A percentile compares a stretch with the other conserved stretches of the same genome.
These are phyloP conservation scores for Echria macrotheca DNA, from an alignment of 495 filamentous ascomycete genomes.

Conservation along the genomic window DNA sequence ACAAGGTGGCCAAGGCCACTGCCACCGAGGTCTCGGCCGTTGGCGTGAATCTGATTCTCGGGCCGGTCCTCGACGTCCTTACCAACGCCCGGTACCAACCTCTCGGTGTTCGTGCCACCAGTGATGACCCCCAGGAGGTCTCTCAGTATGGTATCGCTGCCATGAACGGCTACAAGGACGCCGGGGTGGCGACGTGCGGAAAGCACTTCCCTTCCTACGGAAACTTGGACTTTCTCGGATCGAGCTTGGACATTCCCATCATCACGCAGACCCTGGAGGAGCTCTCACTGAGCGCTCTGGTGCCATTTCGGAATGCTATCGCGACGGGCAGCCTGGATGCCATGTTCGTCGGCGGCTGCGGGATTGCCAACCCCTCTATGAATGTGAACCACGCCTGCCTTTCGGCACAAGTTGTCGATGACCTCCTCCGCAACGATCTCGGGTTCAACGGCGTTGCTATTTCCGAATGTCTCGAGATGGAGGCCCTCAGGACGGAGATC, in stretches of 20 bases:
- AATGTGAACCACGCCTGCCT: slow-evolving; percentile 90
- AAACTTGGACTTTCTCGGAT: slow-evolving; percentile 85
- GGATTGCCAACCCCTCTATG: slow-evolving; percentile 78
- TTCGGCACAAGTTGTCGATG: slow-evolving; percentile 84
- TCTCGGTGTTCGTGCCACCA: slow-evolving; percentile 72
- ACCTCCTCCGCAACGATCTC: slow-evolving; percentile 72
- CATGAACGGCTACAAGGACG: slow-evolving; percentile 85
- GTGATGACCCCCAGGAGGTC: slow-evolving; percentile 86
- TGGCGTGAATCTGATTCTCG: slow-evolving; percentile 86
- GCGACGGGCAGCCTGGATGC: slow-evolving; percentile 70
- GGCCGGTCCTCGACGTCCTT: slow-evolving; percentile 83
- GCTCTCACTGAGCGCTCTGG: slow-evolving; percentile 72
- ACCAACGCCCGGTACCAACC: slow-evolving; percentile 85
- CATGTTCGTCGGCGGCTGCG: slow-evolving; percentile 89
- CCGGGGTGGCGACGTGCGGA: slow-evolving; percentile 75
- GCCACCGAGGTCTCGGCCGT: slow-evolving; percentile 80
- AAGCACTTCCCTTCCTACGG: slow-evolving; percentile 94
- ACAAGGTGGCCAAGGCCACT: slow-evolving; percentile 78
- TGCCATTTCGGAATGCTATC: slow-evolving; percentile 84
- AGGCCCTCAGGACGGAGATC: slow-evolving; percentile 82
- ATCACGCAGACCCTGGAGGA: slow-evolving; percentile 89
- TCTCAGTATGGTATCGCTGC: slow-evolving; percentile 80
- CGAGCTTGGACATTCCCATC: slow-evolving; percentile 78
- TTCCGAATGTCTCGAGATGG: slow-evolving; percentile 93
- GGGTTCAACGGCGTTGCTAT: slow-evolving; percentile 88